Conservation (phyloP, 225 moss, liverwort and hornwort species). For the Bryoerythrophyllum caledonicum region DNA sequence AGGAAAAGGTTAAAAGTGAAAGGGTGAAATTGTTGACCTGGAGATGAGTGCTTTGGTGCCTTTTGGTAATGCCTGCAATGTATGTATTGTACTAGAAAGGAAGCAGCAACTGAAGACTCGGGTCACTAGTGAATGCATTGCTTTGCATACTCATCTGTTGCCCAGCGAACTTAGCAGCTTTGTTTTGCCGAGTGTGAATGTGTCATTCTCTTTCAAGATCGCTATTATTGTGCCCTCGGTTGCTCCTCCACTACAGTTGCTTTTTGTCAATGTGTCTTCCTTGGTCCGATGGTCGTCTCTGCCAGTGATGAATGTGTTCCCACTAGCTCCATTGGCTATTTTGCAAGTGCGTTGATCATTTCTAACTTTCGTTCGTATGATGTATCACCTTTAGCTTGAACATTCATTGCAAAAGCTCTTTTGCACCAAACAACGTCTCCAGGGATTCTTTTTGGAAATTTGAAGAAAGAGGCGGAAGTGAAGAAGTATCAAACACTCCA, state of each 20-base stretch:
- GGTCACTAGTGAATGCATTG: too few species aligned
- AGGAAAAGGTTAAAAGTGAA: too few species aligned
- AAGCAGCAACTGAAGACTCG: neutral
- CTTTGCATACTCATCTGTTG: neutral
- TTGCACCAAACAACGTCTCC: neutral
- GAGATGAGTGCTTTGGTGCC: too few species aligned
- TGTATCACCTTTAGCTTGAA: neutral
- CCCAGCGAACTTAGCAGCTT: neutral
- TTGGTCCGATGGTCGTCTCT: neutral
- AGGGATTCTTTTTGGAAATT: neutral
- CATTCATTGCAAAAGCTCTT: neutral
- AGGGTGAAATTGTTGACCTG: neutral
- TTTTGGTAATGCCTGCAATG: too few species aligned
- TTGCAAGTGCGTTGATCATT: neutral
- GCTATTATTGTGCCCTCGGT: neutral
- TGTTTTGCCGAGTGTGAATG: neutral
- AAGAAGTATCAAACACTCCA: neutral
- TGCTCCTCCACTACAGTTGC: neutral
- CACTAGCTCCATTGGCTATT: neutral
- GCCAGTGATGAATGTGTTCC: neutral
- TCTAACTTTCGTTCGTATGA: neutral
- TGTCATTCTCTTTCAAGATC: neutral
- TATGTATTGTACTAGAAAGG: neutral
- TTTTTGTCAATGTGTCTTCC: neutral
- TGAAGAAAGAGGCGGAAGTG: neutral